Evolutionary conservation across 2,329 filamentous ascomycete genomes (phyloP).

Genomic region (Aspergillus chevalieri): DNA sequence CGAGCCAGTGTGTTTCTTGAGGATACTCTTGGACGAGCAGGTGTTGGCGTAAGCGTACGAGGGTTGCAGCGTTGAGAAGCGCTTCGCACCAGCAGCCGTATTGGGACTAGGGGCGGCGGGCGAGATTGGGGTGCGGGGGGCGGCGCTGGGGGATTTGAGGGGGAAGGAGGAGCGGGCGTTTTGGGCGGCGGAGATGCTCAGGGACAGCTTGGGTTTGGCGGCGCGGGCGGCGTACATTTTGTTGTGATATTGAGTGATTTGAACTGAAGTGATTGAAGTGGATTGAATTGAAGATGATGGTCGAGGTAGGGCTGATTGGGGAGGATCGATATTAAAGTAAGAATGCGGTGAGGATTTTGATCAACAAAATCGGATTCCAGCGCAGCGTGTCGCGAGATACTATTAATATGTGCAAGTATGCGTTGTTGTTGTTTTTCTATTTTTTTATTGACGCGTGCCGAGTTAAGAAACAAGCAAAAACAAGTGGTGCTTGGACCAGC

Average conservation of each 20-base stretch:
- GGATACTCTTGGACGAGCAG: constrained; percentile 42
- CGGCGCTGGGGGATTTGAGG: constrained; percentile 37
- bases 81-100: constrained; percentile 36
- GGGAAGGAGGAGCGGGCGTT: constrained; percentile 33
- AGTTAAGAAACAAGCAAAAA: constrained; percentile 16
- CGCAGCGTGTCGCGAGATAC: constrained; percentile 17
- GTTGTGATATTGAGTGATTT: neutral
- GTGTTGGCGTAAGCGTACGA: constrained; percentile 40
- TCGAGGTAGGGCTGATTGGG: constrained; percentile 1
- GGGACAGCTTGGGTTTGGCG: constrained; percentile 42
- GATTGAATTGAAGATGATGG: constrained; percentile 3
- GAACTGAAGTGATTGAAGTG: constrained; percentile 5
- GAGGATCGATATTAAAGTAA: constrained; percentile 7
- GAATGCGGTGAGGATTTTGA: constrained; percentile 18
- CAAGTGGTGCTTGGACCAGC: constrained; percentile 37
- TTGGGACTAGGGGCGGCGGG: constrained; percentile 23
- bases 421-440: neutral
- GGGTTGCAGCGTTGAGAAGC: constrained; percentile 38
- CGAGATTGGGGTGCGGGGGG: constrained; percentile 40
- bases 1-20: constrained; percentile 36
- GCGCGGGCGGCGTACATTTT: constrained; percentile 38
- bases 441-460: constrained; percentile 11
- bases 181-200: constrained; percentile 39
- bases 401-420: constrained; percentile 11
- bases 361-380: constrained; percentile 29